Evolutionary conservation across 2,329 filamentous ascomycete species (phyloP), one percentile per base, ranked within the genome.

Genomic region (Diaporthe helianthi): DNA sequence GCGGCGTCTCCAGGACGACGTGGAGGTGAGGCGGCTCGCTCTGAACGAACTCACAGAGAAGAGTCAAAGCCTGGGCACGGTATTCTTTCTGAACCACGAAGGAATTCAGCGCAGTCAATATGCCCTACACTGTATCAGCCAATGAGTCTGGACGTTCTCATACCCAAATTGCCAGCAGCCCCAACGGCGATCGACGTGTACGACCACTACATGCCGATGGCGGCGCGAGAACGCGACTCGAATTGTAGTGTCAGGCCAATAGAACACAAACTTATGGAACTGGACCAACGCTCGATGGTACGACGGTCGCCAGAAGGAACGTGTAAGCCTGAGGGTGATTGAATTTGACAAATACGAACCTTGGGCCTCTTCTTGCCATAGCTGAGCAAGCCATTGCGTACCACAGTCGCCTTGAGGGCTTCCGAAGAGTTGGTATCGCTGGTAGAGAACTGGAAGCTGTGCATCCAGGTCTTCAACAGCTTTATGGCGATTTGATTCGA

Each of bases 21-120:
- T 96, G 88, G 1, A 96, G 83, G 79, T 94, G 93, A 5, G 93
- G 92, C n/a, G 92, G 91, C 73, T 93, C 90, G 69, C 89, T 87
- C 72, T 90, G 87, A 46, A 96, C 86, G 73, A 93, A 94, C 53
- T 90, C 87, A 75, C 89, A 90, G 19, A 96, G 82, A 13, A 96
- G 84, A 22, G 86, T 86, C 36, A 94, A 79, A 10, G 88, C 85
- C 71, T 88, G 86, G 67, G 89, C 85, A 24, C 93, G 89, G 70
- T 88, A 86, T 24, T 88, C 84, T 71, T 85, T 88, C 71, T 88
- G 87, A 31, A 90, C 82, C 70, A 96, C 86, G 71, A 90, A 89
- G 53, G 83, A 83, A 75, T 94, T 87, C 26, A 95, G 79, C 1
- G 86, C 84, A 15, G 82, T 81, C 76, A 95, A 87, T 65, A 95